Percentiles rank a stretch among this genome's conserved stretches.
These are phyloP conservation scores for Dendrobium huoshanense DNA, from an alignment of 106 monocot genomes.

Conservation along the genomic window DNA sequence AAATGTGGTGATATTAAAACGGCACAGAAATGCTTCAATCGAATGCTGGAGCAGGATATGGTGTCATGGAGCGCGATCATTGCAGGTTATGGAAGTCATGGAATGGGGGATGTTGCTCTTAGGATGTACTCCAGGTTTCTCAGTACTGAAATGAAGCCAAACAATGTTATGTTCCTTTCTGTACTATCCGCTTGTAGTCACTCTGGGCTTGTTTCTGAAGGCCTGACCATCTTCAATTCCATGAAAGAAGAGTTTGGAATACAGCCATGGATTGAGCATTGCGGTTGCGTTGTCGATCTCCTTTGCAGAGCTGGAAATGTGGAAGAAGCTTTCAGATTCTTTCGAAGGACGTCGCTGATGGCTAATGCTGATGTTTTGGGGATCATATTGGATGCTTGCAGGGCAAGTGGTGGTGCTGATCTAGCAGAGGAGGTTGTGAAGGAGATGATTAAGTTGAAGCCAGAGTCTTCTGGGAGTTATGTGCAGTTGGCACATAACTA, in stretches of 20 bases:
- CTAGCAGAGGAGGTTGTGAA: constrained; percentile 41
- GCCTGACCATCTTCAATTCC: constrained; percentile 8
- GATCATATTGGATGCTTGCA: constrained; percentile 69
- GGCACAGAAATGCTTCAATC: constrained; percentile 24
- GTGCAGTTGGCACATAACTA: constrained; percentile 57
- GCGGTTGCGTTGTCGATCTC: constrained; percentile 15
- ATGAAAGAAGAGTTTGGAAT: constrained; percentile 12
- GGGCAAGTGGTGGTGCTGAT: constrained; percentile 4
- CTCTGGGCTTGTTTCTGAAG: constrained; percentile 19
- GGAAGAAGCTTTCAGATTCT: constrained; percentile 25
- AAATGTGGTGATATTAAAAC: constrained; percentile 30
- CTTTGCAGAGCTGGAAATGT: constrained; percentile 13
- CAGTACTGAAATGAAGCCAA: constrained; percentile 4
- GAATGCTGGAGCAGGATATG: constrained; percentile 20
- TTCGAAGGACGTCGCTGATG: constrained; percentile 15
- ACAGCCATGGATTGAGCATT: constrained; percentile 12
- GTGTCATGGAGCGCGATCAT: constrained; percentile 40
- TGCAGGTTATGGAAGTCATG: constrained; percentile 18
- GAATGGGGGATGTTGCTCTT: constrained; percentile 16
- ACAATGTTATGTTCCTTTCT: constrained; percentile 19
- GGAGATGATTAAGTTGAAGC: constrained; percentile 35
- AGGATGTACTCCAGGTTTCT: constrained; percentile 7
- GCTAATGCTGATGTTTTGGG: constrained; percentile 53
- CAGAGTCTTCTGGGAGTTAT: constrained; percentile 43
- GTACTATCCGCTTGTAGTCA: constrained; percentile 20